These are phyloP conservation scores for Botrytis hyacinthi DNA, from an alignment of 2,329 filamentous ascomycete genomes.

Conservation along the genomic window DNA sequence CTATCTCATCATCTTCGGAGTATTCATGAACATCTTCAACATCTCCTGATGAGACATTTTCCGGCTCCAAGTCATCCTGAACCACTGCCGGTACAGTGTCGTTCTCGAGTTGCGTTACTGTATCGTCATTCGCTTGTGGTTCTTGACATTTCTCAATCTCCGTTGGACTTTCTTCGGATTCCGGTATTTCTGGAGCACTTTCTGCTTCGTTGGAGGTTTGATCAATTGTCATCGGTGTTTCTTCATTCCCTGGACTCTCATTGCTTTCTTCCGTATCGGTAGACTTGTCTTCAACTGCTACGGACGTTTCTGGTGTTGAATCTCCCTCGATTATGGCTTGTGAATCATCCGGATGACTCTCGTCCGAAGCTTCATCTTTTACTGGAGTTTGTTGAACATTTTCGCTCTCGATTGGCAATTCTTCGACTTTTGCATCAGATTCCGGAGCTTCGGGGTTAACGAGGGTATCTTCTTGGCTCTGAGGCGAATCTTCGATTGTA, in stretches of 20 bases:
- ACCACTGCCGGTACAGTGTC: background rate
- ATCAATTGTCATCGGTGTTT: background rate
- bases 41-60: background rate
- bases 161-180: background rate
- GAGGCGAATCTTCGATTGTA: background rate
- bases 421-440: background rate
- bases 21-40: background rate
- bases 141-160: background rate
- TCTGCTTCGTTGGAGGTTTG: background rate
- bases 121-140: background rate
- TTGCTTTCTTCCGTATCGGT: background rate
- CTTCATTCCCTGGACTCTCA: background rate
- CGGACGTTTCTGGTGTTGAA: background rate
- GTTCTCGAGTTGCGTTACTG: background rate
- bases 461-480: background rate
- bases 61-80: background rate
- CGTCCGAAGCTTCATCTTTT: background rate
- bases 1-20: background rate
- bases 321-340: background rate
- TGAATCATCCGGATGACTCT: background rate
- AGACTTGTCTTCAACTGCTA: background rate
- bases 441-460: background rate
- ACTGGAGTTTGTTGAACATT: background rate
- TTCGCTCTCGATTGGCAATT: background rate
- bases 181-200: background rate